A percentile compares a stretch with the other conserved stretches of the same genome.
phyloP scores from a whole-genome alignment of 192 early-diverging fungal species.

The Rhizophagus sp. region DNA sequence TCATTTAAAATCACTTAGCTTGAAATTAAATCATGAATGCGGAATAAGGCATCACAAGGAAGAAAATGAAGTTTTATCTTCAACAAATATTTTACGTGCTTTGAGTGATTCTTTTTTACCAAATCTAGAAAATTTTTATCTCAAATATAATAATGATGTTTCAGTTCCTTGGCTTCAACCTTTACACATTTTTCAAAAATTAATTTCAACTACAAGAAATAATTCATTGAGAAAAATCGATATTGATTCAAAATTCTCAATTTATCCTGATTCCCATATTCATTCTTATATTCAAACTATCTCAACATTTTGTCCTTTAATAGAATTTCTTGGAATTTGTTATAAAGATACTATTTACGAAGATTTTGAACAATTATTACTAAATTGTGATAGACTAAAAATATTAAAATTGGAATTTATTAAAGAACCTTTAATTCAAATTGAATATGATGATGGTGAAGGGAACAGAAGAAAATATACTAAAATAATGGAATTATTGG shows the following conservation, averaged over 20 bases:
- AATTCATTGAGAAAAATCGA: background rate
- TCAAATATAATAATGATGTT: background rate
- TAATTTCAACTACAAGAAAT: background rate
- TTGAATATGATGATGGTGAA: background rate
- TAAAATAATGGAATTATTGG: background rate
- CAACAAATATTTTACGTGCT: background rate
- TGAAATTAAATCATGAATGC: background rate
- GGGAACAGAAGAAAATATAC: background rate
- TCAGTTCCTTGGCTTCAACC: background rate
- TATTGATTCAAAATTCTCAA: background rate
- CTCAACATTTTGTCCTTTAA: background rate
- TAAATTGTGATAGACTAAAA: background rate
- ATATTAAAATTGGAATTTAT: background rate
- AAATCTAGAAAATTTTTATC: background rate
- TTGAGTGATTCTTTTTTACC: background rate
- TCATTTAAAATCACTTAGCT: background rate
- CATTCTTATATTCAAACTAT: background rate
- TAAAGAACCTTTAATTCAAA: slow-evolving; percentile 1
- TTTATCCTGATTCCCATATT: background rate
- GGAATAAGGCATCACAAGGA: background rate
- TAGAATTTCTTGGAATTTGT: background rate
- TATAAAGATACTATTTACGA: background rate
- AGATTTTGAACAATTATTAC: background rate
- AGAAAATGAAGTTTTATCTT: background rate
- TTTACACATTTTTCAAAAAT: background rate